Conservation (phyloP, 2,329 filamentous ascomycete species). For the Alternaria tenuissima region DNA sequence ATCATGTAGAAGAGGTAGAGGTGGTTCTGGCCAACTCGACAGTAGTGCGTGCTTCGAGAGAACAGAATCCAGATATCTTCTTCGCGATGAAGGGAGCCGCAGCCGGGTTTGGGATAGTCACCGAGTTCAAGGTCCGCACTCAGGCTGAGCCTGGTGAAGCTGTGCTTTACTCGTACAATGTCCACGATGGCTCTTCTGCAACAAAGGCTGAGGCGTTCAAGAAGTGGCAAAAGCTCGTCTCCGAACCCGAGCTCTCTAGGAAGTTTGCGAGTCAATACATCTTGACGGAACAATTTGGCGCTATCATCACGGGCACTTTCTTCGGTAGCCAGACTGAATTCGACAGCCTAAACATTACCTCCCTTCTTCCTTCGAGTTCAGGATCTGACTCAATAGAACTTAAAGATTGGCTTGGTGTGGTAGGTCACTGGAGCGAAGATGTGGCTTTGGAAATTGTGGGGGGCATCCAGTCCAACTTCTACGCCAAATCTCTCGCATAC, state of each 20-base stretch:
- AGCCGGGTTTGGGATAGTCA: conserved; percentile 54
- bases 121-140: conserved; percentile 51
- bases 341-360: conserved; percentile 44
- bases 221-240: conserved; percentile 46
- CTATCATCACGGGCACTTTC: conserved; percentile 45
- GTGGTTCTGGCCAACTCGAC: conserved; percentile 53
- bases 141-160: conserved; percentile 43
- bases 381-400: conserved; percentile 34
- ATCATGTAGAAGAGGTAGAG: conserved; percentile 47
- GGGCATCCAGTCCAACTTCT: conserved; percentile 43
- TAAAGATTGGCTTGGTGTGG: conserved; percentile 45
- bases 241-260: conserved; percentile 41
- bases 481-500: conserved; percentile 47
- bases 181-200: conserved; percentile 32
- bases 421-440: conserved; percentile 46
- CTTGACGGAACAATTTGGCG: conserved; percentile 39
- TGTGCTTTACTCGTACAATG: conserved; percentile 46
- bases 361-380: conserved; percentile 30
- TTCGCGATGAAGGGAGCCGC: conserved; percentile 55
- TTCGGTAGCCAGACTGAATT: conserved; percentile 46
- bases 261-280: conserved; percentile 48
- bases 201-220: conserved; percentile 45
- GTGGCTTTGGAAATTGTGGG: conserved; percentile 40
- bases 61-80: conserved; percentile 52
- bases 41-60: conserved; percentile 49